Evolutionary conservation across 2,329 filamentous ascomycete genomes (phyloP).

Genomic region (Venturia aucupariae): DNA sequence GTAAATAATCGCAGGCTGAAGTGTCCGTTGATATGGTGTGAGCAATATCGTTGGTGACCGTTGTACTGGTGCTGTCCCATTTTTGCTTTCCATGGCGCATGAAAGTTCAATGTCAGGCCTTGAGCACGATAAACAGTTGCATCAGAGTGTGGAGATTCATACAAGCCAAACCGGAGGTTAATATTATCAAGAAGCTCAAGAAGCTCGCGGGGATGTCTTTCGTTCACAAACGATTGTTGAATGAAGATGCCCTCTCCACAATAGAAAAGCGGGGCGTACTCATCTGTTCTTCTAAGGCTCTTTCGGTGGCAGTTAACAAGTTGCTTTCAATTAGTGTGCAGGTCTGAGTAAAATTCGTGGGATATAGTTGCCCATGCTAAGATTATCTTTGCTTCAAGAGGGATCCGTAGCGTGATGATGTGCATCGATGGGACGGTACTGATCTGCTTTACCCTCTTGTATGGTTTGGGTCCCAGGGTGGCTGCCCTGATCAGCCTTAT

Average conservation of each 20-base stretch:
- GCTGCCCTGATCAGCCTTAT: neutral
- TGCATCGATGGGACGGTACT: neutral
- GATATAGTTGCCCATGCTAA: neutral
- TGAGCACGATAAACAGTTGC: neutral
- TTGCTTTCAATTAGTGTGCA: neutral
- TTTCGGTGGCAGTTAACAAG: neutral
- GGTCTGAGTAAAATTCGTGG: neutral
- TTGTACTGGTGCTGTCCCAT: neutral
- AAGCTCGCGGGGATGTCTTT: neutral
- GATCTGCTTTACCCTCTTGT: neutral
- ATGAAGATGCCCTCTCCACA: neutral
- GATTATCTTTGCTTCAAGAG: neutral
- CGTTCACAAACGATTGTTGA: neutral
- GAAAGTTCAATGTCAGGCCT: neutral
- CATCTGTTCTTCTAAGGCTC: neutral
- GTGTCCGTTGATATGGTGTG: neutral
- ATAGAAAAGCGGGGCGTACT: neutral
- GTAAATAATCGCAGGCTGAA: neutral
- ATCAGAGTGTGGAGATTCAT: neutral
- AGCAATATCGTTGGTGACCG: neutral
- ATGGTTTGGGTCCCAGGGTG: neutral
- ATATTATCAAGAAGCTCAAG: neutral
- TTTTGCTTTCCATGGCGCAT: neutral
- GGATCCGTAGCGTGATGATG: neutral
- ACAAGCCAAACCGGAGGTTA: neutral